Evolutionary conservation across 306 rosid species (phyloP).

Genomic region (Myrica gale): DNA sequence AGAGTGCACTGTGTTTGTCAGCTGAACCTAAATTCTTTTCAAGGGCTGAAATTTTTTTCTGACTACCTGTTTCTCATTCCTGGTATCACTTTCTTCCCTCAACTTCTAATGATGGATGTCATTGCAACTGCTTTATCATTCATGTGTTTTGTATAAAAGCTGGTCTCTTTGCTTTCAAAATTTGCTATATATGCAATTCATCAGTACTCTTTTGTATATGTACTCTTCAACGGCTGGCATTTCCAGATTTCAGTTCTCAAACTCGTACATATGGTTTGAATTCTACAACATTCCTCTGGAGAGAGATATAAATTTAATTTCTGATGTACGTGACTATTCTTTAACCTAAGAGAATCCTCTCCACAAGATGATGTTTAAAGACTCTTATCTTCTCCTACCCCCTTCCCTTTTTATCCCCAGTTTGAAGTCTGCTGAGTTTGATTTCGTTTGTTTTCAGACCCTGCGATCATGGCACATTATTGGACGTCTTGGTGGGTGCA

Average conservation of each 20-base stretch:
- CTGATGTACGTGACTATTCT: constrained; percentile 62
- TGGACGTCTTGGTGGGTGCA: constrained; percentile 92
- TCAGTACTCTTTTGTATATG: constrained; percentile 9
- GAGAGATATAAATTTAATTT: constrained; percentile 66
- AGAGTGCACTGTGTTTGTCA: background rate
- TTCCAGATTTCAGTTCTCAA: constrained; percentile 79
- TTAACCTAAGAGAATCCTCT: constrained; percentile 6
- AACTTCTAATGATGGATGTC: constrained; percentile 1
- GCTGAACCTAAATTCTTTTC: background rate
- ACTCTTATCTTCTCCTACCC: background rate
- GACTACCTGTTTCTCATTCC: background rate
- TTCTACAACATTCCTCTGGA: constrained; percentile 79
- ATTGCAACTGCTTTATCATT: background rate
- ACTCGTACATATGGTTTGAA: constrained; percentile 83
- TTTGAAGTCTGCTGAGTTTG: constrained; percentile 22
- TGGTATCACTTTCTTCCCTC: background rate
- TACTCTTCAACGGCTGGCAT: constrained; percentile 12
- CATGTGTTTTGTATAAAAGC: background rate
- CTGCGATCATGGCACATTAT: constrained; percentile 87
- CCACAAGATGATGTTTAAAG: background rate
- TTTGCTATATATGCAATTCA: constrained; percentile 6
- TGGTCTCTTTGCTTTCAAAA: constrained; percentile 3
- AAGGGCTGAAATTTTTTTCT: background rate
- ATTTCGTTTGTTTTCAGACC: constrained; percentile 43
- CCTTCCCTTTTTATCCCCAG: background rate